A percentile compares a stretch with the other conserved stretches of the same genome.
Evolutionary conservation across 805 yeast genomes (phyloP).

Genomic region (Naumovozyma baii): DNA sequence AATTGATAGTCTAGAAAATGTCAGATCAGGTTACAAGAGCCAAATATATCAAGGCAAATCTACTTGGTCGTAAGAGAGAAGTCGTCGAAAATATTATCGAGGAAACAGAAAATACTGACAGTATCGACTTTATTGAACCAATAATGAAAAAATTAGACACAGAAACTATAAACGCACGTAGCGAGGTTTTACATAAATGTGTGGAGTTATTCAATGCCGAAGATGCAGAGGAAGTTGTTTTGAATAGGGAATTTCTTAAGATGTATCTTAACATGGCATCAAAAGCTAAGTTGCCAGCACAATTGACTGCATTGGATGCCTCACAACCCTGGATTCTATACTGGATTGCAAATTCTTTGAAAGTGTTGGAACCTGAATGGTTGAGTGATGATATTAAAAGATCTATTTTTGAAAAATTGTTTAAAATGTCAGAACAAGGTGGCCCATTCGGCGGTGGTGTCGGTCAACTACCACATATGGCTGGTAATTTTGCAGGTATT

Average conservation of each 20-base stretch:
- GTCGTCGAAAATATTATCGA: conserved; percentile 7
- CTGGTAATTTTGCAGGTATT: conserved; percentile 73
- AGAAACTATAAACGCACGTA: conserved; percentile 23
- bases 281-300: conserved; percentile 38
- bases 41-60: conserved; percentile 10
- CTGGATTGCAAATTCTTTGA: conserved; percentile 62
- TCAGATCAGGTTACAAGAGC: conserved; percentile 1
- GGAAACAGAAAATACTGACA: conserved; percentile 6
- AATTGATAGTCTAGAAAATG: no score
- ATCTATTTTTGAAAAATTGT: conserved; percentile 26
- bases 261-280: conserved; percentile 36
- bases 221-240: conserved; percentile 2
- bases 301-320: conserved; percentile 59
- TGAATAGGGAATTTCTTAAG: conserved; percentile 32
- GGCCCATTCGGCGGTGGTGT: conserved; percentile 86
- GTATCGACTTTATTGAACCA: conserved; percentile 6
- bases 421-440: conserved; percentile 20
- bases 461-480: conserved; percentile 75
- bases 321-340: conserved; percentile 87
- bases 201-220: conserved; percentile 5
- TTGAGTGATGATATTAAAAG: conserved; percentile 21
- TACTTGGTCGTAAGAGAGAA: conserved; percentile 19
- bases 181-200: conserved; percentile 18
- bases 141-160: conserved; percentile 21
- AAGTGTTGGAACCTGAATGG: conserved; percentile 31